phyloP scores from a whole-genome alignment of 2,329 filamentous ascomycete genomes.

The Stagonosporopsis vannaccii region DNA sequence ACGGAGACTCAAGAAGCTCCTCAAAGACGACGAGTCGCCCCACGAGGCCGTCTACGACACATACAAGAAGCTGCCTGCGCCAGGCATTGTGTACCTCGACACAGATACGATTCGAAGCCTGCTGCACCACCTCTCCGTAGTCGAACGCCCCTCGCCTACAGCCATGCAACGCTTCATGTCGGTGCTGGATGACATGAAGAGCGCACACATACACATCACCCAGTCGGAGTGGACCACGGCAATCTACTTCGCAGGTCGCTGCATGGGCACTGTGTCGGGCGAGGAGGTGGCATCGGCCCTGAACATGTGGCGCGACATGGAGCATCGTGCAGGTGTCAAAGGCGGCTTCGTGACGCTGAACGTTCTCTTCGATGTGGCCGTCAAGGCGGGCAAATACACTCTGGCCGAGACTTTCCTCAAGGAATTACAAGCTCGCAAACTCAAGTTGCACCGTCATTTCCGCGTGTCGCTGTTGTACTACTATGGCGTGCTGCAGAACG shows the following conservation, averaged over 20 bases:
- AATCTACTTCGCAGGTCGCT: conserved; percentile 78
- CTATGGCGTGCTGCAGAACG: conserved; percentile 77
- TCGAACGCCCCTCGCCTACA: conserved; percentile 57
- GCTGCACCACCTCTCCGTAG: conserved; percentile 72
- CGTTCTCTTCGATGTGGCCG: conserved; percentile 86
- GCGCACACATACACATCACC: conserved; percentile 72
- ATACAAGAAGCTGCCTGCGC: conserved; percentile 62
- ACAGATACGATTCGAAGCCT: conserved; percentile 66
- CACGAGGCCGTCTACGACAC: conserved; percentile 60
- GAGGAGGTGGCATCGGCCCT: conserved; percentile 73
- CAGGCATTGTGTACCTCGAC: conserved; percentile 61
- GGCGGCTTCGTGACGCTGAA: conserved; percentile 88
- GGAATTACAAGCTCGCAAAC: conserved; percentile 76
- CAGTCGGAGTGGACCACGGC: conserved; percentile 82
- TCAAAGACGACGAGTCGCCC: conserved; percentile 52
- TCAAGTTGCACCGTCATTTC: conserved; percentile 78
- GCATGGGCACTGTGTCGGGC: conserved; percentile 65
- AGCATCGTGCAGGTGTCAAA: conserved; percentile 69
- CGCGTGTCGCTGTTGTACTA: conserved; percentile 84
- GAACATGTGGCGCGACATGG: conserved; percentile 88
- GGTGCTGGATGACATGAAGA: conserved; percentile 82
- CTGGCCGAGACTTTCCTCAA: conserved; percentile 84
- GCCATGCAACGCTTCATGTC: conserved; percentile 84
- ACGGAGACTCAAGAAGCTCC: conserved; percentile 45
- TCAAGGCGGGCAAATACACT: conserved; percentile 82